Evolutionary conservation across 1,139 yeast genomes (phyloP), one percentile per base, ranked within the genome.

Genomic region (Yamadazyma sp.): DNA sequence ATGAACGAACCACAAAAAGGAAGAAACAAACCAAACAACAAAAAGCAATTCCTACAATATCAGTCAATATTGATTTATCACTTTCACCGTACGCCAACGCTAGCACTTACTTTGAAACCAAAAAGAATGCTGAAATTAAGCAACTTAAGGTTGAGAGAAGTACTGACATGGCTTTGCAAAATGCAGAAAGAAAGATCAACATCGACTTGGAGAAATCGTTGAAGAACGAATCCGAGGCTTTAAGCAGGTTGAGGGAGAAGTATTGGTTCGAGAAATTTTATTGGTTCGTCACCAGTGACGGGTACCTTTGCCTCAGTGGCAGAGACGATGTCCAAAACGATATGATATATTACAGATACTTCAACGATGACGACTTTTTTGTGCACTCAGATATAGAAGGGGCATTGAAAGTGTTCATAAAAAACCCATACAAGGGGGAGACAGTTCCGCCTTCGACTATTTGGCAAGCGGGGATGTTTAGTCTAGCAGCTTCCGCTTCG

Each of bases 241-340:
- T 88, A 44, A 83, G 79, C 46, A 81, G 77, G 28, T 68, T 85
- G 24, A 74, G 97, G 37, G 75, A 79, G 5, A 87, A 88, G 35
- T 83, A 71, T 53, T 91, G 97, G 87, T 94, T 94, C 65, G 98
- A 92, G 56, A 92, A 92, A 59, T 92, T 85, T 58, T 81, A 72
- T 55, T 92, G 98, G 98, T 92, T 92, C 56, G 73, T 89, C 23
- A 77, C 96, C 0, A 83, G 83, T 47, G 98, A 92, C 57, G 95
- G 95, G 0, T 89, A 87, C 54, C 66, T 92, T 39, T 87, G 95
- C 46, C 61, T 92, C 37, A 89, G 92, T 36, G 98, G 97, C 1
- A 79, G 88, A 47, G 97, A 94, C 56, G 77, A 75, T 17, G 61
- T 78, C n/a, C 98, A 92, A 57, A 75, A 79, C n/a, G 96, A 89